These are phyloP conservation scores for Kurtzmaniella fragi DNA, from an alignment of 805 yeast genomes.

Conservation along the genomic window DNA sequence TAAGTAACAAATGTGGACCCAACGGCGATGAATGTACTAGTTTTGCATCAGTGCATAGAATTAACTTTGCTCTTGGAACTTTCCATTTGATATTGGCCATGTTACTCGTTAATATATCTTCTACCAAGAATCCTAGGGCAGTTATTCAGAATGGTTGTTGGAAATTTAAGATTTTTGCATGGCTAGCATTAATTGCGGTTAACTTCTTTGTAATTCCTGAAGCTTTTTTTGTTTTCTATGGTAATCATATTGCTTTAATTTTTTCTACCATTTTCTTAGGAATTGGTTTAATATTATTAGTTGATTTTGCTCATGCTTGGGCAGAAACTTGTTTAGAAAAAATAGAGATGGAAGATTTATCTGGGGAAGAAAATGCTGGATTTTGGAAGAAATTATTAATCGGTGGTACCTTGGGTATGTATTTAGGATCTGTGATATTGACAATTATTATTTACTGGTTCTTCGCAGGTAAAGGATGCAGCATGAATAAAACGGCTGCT, in stretches of 20 bases:
- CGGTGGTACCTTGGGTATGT: constrained; percentile 87
- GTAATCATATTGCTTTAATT: constrained; percentile 81
- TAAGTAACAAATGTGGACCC: constrained; percentile 64
- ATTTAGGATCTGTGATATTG: constrained; percentile 64
- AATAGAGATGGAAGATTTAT: constrained; percentile 69
- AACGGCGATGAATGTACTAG: constrained; percentile 78
- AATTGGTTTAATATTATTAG: constrained; percentile 83
- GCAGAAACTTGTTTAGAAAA: constrained; percentile 92
- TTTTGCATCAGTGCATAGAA: constrained; percentile 88
- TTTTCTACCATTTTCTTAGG: constrained; percentile 82
- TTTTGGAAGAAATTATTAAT: constrained; percentile 80
- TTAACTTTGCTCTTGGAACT: constrained; percentile 81
- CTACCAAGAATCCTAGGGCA: constrained; percentile 74
- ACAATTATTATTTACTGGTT: constrained; percentile 75
- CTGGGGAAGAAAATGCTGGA: constrained; percentile 44
- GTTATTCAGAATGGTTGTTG: constrained; percentile 89
- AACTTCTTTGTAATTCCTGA: constrained; percentile 80
- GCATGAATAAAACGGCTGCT: constrained; percentile 86
- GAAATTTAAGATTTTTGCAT: constrained; percentile 65
- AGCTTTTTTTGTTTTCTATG: constrained; percentile 80
- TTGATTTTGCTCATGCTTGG: constrained; percentile 98
- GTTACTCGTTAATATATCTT: constrained; percentile 65
- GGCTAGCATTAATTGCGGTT: constrained; percentile 51
- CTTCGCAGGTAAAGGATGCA: constrained; percentile 78
- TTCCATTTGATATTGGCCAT: constrained; percentile 70